Base-by-base conservation (phyloP, 768 basidiomycete genomes). In the Termitomyces sp. region DNA sequence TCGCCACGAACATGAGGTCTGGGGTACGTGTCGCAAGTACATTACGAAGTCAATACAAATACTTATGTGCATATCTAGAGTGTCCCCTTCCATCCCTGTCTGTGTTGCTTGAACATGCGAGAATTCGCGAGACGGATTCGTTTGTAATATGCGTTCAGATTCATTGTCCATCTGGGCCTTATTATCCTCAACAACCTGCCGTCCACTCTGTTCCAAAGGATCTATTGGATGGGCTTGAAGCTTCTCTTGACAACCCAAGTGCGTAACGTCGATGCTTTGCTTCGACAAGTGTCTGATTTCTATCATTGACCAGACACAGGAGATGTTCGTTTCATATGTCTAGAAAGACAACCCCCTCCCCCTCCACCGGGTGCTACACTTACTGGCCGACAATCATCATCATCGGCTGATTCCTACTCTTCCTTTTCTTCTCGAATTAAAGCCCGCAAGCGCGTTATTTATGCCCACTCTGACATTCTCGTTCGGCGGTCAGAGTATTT, bases 401-500 rank as follows among this genome's bases (percentile, higher is more conserved):
- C 80, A 2, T 78, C 80, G 0, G 68, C 70, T 1, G 77, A 81
- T 0, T 73, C 77, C 7, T 68, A 69, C 46, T 75, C 77, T 1
- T 71, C 76, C 0, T 77, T 79, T 57, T 66, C 73, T 5, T 50
- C 75, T 34, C 77, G 75, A 21, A 77, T 74, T 1, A 78, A 79
- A 3, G 88, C 85, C 8, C 80, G 90, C 10, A 92, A 90, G 66
- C 79, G 90, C 37, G 68, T 85, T 34, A 81, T 92, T 38, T 92
- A 89, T 65, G 89, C 89, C 1, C 90, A 92, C 66, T 86, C 86
- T 7, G 88, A 90, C 62, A 88, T 92, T 51, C 77, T 92, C 21
- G 83, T 73, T 47, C 77, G 81, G 11, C 76, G 89, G n/a, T 88
- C 88, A 14, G 89, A 90, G 59, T 92, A 91, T 64, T 90, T 91